Base-by-base conservation (phyloP, 169 alveolate genomes). In the Plasmodium reichenowi region DNA sequence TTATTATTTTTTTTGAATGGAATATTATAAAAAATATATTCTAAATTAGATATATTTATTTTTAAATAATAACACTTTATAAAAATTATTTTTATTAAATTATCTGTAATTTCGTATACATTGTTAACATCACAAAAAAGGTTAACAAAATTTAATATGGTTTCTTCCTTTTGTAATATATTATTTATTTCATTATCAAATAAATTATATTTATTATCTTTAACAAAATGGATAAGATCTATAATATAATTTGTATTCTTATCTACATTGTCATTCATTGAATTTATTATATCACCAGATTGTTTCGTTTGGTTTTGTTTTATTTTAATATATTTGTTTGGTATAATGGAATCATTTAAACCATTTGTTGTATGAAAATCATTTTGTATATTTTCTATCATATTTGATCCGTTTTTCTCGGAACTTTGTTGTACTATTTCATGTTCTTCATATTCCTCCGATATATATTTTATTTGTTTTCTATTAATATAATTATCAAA, bases 61-160 rank as follows among this genome's bases (percentile, higher is more conserved):
- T 26, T 66, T 22, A 64, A 24, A 12, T 75, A 10, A 32, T 78
- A 64, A 45, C 48, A 29, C 43, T 78, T 78, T 64, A 45, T 47
- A 4, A 78, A 13, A 2, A 78, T 71, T 56, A 64, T 26, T 78
- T 78, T 78, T 50, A 78, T 52, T 17, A 78, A 29, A 67, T 78
- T 78, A 26, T 78, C 89, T 15, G 60, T 63, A 52, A 78, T 43
- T 64, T 78, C 89, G 45, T 78, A 78, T 15, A 29, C 68, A 66
- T 47, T 45, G n/a, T 64, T 50, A 26, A 64, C 43, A 3, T 78
- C 47, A 58, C 15, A 47, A 52, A 78, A 71, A 13, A 66, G n/a
- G 4, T 17, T n/a, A 38, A 78, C 8, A 67, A 78, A 48, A 48
- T 54, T 78, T 78, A 13, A 15, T 56, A 78, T 43, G n/a, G 56